Evolutionary conservation across 176 grass and related monocot species (phyloP).

Genomic region (Avena insularis): DNA sequence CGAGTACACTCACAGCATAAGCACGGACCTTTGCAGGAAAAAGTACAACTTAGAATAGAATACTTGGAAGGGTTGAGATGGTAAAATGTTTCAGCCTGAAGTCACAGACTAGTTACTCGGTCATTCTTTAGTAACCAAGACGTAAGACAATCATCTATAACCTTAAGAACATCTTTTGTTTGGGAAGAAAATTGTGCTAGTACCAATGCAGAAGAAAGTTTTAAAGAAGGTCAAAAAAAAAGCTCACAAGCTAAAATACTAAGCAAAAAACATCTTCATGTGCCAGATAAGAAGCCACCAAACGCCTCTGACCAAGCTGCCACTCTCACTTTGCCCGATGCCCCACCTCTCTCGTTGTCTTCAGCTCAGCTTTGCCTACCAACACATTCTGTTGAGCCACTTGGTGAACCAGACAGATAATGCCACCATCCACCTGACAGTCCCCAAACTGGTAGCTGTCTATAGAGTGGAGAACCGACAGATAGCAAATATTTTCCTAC

Average conservation of each 20-base stretch:
- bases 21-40: constrained; percentile 71
- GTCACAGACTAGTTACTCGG: neutral
- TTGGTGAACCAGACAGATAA: too few species aligned
- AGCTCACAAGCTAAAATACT: neutral
- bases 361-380: too few species aligned
- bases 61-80: neutral
- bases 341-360: too few species aligned
- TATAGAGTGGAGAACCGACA: too few species aligned
- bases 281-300: too few species aligned
- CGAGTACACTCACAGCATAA: constrained; percentile 85
- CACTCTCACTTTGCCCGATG: too few species aligned
- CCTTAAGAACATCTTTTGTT: neutral
- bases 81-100: neutral
- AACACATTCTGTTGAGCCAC: too few species aligned
- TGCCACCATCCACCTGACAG: too few species aligned
- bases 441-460: too few species aligned
- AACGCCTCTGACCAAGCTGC: too few species aligned
- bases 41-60: constrained; percentile 3
- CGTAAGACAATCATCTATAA: constrained; percentile 14
- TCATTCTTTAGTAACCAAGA: neutral
- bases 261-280: neutral
- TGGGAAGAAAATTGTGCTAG: neutral
- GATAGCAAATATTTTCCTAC: too few species aligned
- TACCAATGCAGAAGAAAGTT: neutral
- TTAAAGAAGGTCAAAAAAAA: neutral